Evolutionary conservation across 345 rosid genomes (phyloP).

Genomic region (Murraya koenigii): DNA sequence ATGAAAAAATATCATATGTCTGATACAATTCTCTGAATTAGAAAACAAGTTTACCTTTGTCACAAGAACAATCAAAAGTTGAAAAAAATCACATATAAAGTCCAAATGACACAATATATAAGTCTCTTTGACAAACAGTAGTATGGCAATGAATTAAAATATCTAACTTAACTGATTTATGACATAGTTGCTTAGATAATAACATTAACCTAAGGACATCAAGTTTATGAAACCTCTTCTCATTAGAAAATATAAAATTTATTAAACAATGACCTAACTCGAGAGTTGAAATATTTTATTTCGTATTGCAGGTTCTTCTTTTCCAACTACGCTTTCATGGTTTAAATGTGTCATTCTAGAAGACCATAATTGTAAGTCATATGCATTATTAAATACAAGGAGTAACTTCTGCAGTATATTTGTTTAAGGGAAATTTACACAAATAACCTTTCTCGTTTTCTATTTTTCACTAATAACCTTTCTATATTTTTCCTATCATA

Average conservation of each 20-base stretch:
- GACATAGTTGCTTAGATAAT: neutral
- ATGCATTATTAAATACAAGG: neutral
- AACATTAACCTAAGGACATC: neutral
- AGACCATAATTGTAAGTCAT: neutral
- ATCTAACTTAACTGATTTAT: neutral
- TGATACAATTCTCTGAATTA: neutral
- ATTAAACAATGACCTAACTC: constrained; percentile 50
- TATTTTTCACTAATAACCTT: too few relatives aligned
- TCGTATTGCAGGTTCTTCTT: constrained; percentile 58
- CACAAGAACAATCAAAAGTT: neutral
- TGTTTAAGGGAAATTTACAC: too few relatives aligned
- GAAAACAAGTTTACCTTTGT: neutral
- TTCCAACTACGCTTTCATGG: constrained; percentile 60
- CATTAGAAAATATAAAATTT: neutral
- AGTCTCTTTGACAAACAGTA: neutral
- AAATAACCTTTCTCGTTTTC: too few relatives aligned
- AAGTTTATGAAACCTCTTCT: neutral
- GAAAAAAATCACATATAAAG: constrained; percentile 6
- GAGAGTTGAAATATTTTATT: constrained; percentile 70
- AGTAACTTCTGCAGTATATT: neutral
- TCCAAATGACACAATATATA: neutral
- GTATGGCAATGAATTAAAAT: neutral
- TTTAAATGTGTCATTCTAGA: neutral
- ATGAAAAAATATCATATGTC: neutral
- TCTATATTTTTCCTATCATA: too few relatives aligned